Conservation (phyloP, 352 stramenopile genomes). For the Pythium aquatile region DNA sequence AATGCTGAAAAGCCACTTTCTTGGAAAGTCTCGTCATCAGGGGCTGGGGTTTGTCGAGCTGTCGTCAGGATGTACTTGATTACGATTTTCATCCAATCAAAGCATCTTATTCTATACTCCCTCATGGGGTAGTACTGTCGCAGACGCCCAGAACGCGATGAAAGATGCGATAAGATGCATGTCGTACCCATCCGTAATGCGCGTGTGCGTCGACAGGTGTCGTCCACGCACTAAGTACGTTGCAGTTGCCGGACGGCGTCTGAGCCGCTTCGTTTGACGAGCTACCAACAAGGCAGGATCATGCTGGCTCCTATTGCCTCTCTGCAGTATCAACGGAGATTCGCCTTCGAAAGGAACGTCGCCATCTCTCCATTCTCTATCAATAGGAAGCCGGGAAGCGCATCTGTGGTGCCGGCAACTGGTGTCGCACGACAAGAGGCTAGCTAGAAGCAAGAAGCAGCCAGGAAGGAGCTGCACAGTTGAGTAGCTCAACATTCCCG, state of each 20-base stretch:
- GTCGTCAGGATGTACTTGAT: conserved; percentile 10
- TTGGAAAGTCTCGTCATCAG: background rate
- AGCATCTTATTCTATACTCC: background rate
- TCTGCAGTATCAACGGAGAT: background rate
- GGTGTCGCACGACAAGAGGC: background rate
- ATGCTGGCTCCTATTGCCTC: conserved; percentile 1
- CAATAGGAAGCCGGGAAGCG: conserved; percentile 17
- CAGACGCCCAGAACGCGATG: conserved; percentile 16
- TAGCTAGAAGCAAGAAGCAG: background rate
- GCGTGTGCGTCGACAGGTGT: conserved; percentile 20
- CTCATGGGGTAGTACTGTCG: conserved; percentile 15
- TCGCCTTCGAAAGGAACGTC: background rate
- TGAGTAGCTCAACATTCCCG: conserved; percentile 3
- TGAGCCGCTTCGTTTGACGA: background rate
- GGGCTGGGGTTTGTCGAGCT: conserved; percentile 14
- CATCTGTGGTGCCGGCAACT: conserved; percentile 14
- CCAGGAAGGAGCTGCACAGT: background rate
- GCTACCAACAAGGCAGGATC: background rate
- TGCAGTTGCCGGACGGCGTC: conserved; percentile 12
- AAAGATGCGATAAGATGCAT: conserved; percentile 26
- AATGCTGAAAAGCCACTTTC: conserved; percentile 8
- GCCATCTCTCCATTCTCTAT: conserved; percentile 13
- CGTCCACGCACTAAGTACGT: conserved; percentile 4
- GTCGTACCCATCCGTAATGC: conserved; percentile 20
- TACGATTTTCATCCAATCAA: conserved; percentile 17